Evolutionary conservation across 768 basidiomycete species (phyloP).

Genomic region (Mycena vulgaris): DNA sequence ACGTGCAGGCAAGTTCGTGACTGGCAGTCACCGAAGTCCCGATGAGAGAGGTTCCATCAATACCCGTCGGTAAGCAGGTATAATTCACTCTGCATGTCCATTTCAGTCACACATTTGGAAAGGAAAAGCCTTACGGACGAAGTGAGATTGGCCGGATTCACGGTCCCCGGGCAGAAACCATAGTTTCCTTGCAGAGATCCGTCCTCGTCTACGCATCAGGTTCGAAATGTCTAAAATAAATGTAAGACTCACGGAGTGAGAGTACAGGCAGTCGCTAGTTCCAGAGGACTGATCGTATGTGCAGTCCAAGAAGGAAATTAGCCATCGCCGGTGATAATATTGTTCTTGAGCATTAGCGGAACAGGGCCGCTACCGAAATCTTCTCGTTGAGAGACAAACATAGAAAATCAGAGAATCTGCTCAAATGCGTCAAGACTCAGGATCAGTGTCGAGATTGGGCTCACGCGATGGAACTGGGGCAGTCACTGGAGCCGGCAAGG

Average conservation of each 20-base stretch:
- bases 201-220: not conserved
- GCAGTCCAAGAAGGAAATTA: too few species aligned
- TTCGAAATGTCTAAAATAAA: not conserved
- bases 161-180: not conserved
- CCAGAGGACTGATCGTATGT: not conserved
- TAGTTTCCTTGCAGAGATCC: not conserved
- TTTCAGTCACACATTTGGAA: too few species aligned
- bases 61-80: not conserved
- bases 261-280: not conserved
- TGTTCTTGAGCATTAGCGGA: too few species aligned
- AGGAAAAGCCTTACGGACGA: not conserved
- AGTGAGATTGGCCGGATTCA: not conserved
- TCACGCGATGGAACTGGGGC: not conserved
- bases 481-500: not conserved
- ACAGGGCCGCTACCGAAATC: too few species aligned
- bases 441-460: not conserved
- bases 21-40: not conserved
- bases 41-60: not conserved
- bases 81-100: not conserved
- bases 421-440: not conserved
- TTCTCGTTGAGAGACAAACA: not conserved
- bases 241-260: not conserved
- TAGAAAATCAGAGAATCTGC: not conserved
- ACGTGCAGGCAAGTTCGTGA: not conserved
- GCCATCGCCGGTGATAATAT: too few species aligned